Conservation (phyloP, 495 filamentous ascomycete genomes). For the Talaromyces liani region DNA sequence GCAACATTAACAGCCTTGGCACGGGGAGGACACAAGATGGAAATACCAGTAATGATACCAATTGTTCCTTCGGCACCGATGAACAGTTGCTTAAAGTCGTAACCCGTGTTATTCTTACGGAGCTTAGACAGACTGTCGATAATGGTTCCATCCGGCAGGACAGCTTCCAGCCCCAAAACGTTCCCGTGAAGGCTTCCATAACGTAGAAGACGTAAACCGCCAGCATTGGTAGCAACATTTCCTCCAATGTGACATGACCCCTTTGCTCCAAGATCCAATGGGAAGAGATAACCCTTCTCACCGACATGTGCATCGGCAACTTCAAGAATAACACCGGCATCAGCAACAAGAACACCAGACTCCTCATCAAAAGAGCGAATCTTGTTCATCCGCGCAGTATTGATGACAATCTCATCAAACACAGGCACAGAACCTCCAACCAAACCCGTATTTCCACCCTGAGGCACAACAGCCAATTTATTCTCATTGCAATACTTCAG, state of each 20-base stretch:
- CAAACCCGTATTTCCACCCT: conserved; percentile 93
- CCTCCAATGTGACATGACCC: conserved; percentile 96
- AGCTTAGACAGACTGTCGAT: conserved; percentile 79
- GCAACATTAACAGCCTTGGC: conserved; percentile 82
- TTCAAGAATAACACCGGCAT: conserved; percentile 88
- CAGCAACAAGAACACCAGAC: conserved; percentile 81
- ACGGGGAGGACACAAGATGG: conserved; percentile 81
- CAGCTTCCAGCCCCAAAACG: conserved; percentile 86
- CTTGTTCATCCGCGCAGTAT: conserved; percentile 76
- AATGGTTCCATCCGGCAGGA: conserved; percentile 85
- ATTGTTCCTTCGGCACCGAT: conserved; percentile 93
- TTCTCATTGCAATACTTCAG: conserved; percentile 90
- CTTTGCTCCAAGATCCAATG: conserved; percentile 91
- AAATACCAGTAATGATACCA: conserved; percentile 85
- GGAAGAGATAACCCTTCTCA: conserved; percentile 77
- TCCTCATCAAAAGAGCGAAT: conserved; percentile 89
- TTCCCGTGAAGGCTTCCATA: conserved; percentile 94
- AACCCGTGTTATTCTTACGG: conserved; percentile 97
- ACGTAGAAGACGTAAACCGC: conserved; percentile 78
- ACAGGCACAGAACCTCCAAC: conserved; percentile 93
- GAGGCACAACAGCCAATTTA: conserved; percentile 88
- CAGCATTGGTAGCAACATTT: conserved; percentile 97
- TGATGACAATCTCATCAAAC: conserved; percentile 96
- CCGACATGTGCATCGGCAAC: conserved; percentile 76
- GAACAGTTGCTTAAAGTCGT: conserved; percentile 96